A percentile compares a stretch with the other conserved stretches of the same genome.
Evolutionary conservation across 768 basidiomycete species (phyloP).

Genomic region (Tephrocybe sp.): DNA sequence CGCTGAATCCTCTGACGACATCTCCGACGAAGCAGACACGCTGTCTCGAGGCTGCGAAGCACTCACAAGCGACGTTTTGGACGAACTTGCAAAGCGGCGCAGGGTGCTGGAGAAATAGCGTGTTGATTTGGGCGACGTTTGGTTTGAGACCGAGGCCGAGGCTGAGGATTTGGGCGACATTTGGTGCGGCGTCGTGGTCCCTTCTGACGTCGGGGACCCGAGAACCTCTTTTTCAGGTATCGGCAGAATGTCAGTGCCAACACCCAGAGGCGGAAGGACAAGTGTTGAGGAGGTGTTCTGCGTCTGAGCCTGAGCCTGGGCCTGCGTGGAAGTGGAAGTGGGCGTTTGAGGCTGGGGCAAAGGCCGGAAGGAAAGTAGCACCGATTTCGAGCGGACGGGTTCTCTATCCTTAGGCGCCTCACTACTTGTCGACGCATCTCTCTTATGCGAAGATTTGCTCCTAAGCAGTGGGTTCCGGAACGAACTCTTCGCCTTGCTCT

Average conservation of each 20-base stretch:
- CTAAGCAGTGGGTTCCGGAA: constrained; percentile 13
- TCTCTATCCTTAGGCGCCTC: constrained; percentile 1
- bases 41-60: constrained; percentile 53
- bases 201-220: no score
- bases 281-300: neutral
- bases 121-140: constrained; percentile 51
- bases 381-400: constrained; percentile 8
- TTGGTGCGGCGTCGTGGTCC: no score
- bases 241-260: neutral
- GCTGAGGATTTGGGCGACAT: no score
- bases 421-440: constrained; percentile 6
- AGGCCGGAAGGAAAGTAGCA: constrained; percentile 9
- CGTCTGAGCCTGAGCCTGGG: neutral
- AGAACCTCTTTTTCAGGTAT: constrained; percentile 9
- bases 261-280: no score
- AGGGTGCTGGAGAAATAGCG: constrained; percentile 49
- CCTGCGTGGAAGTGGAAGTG: neutral
- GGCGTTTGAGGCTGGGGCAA: neutral
- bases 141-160: constrained; percentile 26
- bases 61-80: constrained; percentile 22
- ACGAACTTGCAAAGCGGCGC: constrained; percentile 40
- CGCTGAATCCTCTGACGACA: constrained; percentile 69
- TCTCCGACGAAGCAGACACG: constrained; percentile 53
- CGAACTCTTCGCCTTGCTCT: constrained; percentile 15
- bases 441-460: constrained; percentile 12